phyloP scores from a whole-genome alignment of 805 yeast genomes.

The Candida patagonica region DNA sequence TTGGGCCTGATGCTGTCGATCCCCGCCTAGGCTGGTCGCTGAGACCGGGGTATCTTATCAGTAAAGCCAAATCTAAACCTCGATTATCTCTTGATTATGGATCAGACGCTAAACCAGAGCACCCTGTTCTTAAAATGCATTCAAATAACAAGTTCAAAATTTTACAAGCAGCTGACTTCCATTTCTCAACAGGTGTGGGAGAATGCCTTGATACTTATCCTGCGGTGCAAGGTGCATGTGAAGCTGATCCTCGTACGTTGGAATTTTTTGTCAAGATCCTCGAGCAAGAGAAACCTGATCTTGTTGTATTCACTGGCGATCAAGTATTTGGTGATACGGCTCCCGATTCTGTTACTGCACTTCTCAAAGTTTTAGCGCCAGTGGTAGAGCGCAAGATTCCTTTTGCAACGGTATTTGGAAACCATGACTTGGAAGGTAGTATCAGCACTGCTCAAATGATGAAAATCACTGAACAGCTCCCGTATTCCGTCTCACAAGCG shows the following conservation, averaged over 20 bases:
- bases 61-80: slow-evolving; percentile 19
- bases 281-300: slow-evolving; percentile 71
- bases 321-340: slow-evolving; percentile 74
- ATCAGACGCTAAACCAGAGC: slow-evolving; percentile 8
- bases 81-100: slow-evolving; percentile 16
- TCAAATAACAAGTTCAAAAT: slow-evolving; percentile 56
- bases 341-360: slow-evolving; percentile 74
- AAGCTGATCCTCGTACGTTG: slow-evolving; percentile 69
- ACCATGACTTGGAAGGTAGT: slow-evolving; percentile 88
- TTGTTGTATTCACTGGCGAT: slow-evolving; percentile 86
- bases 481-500: slow-evolving; percentile 51
- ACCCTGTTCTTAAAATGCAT: slow-evolving; percentile 30
- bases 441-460: slow-evolving; percentile 52
- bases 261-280: slow-evolving; percentile 52
- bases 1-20: slow-evolving; percentile 64
- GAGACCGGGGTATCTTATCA: slow-evolving; percentile 22
- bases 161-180: slow-evolving; percentile 85
- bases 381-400: slow-evolving; percentile 63
- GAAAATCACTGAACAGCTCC: slow-evolving; percentile 46
- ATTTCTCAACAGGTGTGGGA: slow-evolving; percentile 79
- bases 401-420: slow-evolving; percentile 79
- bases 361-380: slow-evolving; percentile 69
- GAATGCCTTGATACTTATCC: slow-evolving; percentile 51
- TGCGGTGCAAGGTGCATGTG: slow-evolving; percentile 38
- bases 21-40: slow-evolving; percentile 67